Base-by-base conservation (phyloP, 768 basidiomycete species). In the Collybiopsis confluens region DNA sequence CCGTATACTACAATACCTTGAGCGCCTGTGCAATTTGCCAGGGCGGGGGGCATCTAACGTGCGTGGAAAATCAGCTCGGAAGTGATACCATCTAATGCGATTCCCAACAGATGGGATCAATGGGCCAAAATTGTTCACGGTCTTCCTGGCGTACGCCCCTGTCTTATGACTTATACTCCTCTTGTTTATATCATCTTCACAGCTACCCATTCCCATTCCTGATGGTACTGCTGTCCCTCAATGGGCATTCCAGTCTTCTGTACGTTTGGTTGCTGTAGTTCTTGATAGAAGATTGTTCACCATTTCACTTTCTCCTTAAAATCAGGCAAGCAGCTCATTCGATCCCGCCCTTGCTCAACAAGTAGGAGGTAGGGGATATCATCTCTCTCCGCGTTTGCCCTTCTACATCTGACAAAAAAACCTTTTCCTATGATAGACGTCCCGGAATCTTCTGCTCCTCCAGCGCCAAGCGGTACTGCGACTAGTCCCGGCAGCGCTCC, bases 271-370 rank as follows among this genome's bases (percentile, higher is more conserved):
- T 37, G 18, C 18, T 18, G n/a, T 8, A 24, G 18, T 9, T 13
- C 18, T n/a, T 9, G 16, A 2, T 42, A n/a, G n/a, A n/a, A n/a
- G n/a, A n/a, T n/a, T n/a, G n/a, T n/a, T 13, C 18, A 28, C n/a
- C 23, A 2, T 4, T 23, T 16, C 11, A 20, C 36, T 6, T 28
- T 26, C 30, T 41, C 18, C 18, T 4, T 24, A 23, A 20, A 1
- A 23, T 13, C n/a, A 41, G 50, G 24, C 38, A 10, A 5, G 5
- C 44, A 35, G 24, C 35, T 26, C 50, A 9, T 52, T 52, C 3
- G 42, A 52, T 28, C 15, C 10, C 50, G 42, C 50, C 28, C 38
- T 52, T 40, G 50, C 50, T 28, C 24, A 30, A 43, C 24, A 27
- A 26, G 16, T 24, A 30, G 38, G 50, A 40, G 50, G 50, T 28